Percentiles rank a stretch among this genome's conserved stretches.
Conservation (phyloP, 2,329 filamentous ascomycete species). For the Aotearoamyces nothofagi region DNA sequence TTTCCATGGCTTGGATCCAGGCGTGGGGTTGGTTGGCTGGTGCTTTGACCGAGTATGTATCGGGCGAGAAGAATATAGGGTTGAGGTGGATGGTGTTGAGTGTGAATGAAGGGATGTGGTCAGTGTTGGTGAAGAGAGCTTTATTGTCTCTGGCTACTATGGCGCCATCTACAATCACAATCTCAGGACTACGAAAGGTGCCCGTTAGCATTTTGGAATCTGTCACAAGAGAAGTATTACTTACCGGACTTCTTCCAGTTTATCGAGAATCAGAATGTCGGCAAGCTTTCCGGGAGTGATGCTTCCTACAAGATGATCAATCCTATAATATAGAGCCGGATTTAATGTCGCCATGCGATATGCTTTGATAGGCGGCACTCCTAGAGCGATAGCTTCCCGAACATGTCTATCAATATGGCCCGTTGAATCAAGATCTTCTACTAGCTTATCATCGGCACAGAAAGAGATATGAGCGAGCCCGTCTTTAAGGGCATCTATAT, state of each 20-base stretch:
- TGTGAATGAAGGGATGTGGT: constrained; percentile 9
- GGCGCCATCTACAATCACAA: constrained; percentile 12
- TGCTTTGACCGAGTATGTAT: constrained; percentile 6
- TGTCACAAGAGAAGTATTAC: too few relatives aligned
- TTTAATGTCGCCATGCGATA: constrained; percentile 12
- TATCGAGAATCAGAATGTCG: constrained; percentile 9
- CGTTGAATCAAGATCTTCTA: constrained; percentile 9
- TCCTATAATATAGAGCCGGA: constrained; percentile 10
- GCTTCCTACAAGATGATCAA: constrained; percentile 11
- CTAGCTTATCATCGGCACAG: constrained; percentile 12
- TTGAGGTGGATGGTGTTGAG: constrained; percentile 9
- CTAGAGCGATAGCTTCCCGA: constrained; percentile 8
- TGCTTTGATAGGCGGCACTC: constrained; percentile 6
- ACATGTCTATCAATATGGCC: constrained; percentile 12
- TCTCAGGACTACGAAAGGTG: constrained; percentile 5
- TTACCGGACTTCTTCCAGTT: constrained; percentile 7
- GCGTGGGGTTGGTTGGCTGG: constrained; percentile 2
- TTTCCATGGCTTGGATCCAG: constrained; percentile 13
- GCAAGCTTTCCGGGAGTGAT: constrained; percentile 11
- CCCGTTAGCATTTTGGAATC: too few relatives aligned
- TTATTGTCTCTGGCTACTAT: constrained; percentile 9
- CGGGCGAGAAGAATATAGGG: constrained; percentile 2
- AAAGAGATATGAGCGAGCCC: constrained; percentile 10
- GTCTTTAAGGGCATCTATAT: constrained; percentile 7
- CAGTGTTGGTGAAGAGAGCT: constrained; percentile 10